Percentiles rank a stretch among this genome's conserved stretches.
phyloP scores from a whole-genome alignment of 768 basidiomycete genomes.

The Rhizopogon rudus region DNA sequence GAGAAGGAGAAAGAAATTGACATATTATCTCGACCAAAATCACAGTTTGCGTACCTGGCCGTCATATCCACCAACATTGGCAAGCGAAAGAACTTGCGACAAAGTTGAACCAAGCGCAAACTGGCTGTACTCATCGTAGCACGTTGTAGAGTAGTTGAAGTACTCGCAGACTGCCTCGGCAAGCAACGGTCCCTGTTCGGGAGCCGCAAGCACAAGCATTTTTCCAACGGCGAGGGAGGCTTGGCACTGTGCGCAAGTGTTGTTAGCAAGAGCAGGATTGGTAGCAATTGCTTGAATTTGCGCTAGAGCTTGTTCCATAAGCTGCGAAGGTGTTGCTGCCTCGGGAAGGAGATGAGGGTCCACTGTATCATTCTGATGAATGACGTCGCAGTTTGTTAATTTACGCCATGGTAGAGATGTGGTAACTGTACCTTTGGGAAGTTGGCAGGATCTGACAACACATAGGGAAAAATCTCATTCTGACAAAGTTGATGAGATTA shows the following conservation, averaged over 20 bases:
- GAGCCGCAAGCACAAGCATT: constrained; percentile 38
- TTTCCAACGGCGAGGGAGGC: constrained; percentile 35
- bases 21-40: background rate
- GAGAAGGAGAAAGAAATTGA: background rate
- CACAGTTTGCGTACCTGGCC: constrained; percentile 33
- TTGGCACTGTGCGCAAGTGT: constrained; percentile 36
- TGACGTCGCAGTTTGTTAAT: background rate
- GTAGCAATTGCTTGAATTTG: constrained; percentile 34
- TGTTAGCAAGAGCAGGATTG: constrained; percentile 31
- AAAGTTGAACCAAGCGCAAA: constrained; percentile 37
- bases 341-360: constrained; percentile 43
- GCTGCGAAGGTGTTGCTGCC: constrained; percentile 24
- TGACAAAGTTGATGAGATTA: constrained; percentile 15
- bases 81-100: constrained; percentile 43
- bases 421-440: constrained; percentile 39
- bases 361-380: constrained; percentile 33
- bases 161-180: constrained; percentile 37
- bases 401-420: background rate
- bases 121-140: constrained; percentile 28
- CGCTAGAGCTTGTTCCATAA: constrained; percentile 33
- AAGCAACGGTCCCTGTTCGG: constrained; percentile 37
- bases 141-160: constrained; percentile 33
- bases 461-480: constrained; percentile 52
- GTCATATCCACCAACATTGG: constrained; percentile 43
- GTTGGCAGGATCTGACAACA: constrained; percentile 55